These are phyloP conservation scores for Phytopythium cucurbitacearum DNA, from an alignment of 352 stramenopile genomes.

Conservation along the genomic window DNA sequence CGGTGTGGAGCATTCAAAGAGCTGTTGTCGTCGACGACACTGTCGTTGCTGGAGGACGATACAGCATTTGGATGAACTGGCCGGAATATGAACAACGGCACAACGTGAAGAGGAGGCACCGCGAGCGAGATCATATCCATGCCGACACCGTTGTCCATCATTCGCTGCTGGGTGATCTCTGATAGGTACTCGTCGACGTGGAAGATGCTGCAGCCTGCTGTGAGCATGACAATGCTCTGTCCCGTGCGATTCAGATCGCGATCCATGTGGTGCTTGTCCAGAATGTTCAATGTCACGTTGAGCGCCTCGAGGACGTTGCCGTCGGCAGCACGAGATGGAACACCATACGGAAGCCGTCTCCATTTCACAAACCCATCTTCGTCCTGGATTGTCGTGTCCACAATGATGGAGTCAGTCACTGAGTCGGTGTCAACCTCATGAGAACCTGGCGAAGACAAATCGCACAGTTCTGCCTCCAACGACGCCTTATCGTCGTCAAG, in stretches of 20 bases:
- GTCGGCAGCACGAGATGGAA: slow-evolving; percentile 90
- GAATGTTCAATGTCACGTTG: slow-evolving; percentile 97
- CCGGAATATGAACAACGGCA: slow-evolving; percentile 95
- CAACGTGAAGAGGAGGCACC: slow-evolving; percentile 94
- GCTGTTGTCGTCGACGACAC: no score
- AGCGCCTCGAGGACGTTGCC: slow-evolving; percentile 98
- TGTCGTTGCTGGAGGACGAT: no score
- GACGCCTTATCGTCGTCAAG: no score
- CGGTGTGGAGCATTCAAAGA: no score
- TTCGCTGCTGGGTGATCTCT: slow-evolving; percentile 96
- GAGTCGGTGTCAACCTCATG: background rate
- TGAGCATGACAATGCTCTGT: slow-evolving; percentile 96
- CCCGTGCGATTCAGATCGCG: slow-evolving; percentile 94
- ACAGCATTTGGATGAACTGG: no score
- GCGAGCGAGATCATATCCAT: slow-evolving; percentile 97
- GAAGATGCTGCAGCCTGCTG: slow-evolving; percentile 95
- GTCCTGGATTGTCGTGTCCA: background rate
- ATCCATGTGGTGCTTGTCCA: slow-evolving; percentile 99
- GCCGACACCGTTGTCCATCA: slow-evolving; percentile 99
- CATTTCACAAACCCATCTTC: slow-evolving; percentile 38
- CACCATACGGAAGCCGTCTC: slow-evolving; percentile 53
- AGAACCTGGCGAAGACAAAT: no score
- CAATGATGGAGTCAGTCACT: background rate
- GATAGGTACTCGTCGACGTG: slow-evolving; percentile 91
- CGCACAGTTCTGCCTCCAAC: no score